Conservation (phyloP, 495 filamentous ascomycete species). For the Penicillium nucicola region DNA sequence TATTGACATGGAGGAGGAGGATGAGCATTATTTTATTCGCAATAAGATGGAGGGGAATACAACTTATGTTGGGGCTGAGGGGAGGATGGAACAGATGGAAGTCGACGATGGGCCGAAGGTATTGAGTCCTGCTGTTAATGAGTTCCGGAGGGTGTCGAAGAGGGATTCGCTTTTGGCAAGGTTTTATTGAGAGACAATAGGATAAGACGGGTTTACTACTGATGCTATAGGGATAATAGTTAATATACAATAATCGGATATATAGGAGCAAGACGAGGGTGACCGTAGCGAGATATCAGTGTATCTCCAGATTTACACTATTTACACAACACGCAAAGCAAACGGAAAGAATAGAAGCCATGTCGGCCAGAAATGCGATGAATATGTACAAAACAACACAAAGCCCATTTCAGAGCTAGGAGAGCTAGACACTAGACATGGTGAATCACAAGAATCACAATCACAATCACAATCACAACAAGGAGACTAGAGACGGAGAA, state of each 20-base stretch:
- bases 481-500: not conserved
- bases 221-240: too few relatives aligned
- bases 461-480: too few relatives aligned
- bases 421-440: too few relatives aligned
- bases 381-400: constrained; percentile 3
- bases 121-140: constrained; percentile 30
- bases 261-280: too few relatives aligned
- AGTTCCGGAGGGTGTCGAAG: constrained; percentile 30
- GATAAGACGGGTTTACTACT: not conserved
- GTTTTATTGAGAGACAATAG: constrained; percentile 19
- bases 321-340: too few relatives aligned
- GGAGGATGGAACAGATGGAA: constrained; percentile 13
- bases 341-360: too few relatives aligned
- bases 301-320: too few relatives aligned
- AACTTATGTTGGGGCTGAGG: not conserved
- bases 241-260: too few relatives aligned
- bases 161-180: constrained; percentile 21
- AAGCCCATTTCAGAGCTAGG: not conserved
- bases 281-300: too few relatives aligned
- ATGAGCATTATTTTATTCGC: constrained; percentile 38
- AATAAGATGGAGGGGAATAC: constrained; percentile 27
- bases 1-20: constrained; percentile 43
- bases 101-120: constrained; percentile 16
- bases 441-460: not conserved
- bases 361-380: not conserved